phyloP scores from a whole-genome alignment of 257 asterid species.

The Handroanthus guayacan region DNA sequence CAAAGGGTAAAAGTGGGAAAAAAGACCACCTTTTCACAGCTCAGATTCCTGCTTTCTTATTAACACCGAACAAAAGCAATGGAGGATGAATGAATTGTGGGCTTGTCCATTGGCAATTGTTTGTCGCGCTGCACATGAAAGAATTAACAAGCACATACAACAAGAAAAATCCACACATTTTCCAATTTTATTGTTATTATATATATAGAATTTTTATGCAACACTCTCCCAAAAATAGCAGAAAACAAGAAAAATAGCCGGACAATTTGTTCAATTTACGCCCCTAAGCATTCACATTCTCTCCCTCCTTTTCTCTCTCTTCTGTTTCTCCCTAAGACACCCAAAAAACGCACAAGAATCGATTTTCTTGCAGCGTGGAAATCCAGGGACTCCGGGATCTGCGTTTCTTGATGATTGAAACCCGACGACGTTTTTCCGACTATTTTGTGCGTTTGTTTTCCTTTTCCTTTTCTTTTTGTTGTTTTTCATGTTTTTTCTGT shows the following conservation, averaged over 20 bases:
- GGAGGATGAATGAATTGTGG: background rate
- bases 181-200: conserved; percentile 9
- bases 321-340: conserved; percentile 18
- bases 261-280: conserved; percentile 38
- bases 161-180: conserved; percentile 26
- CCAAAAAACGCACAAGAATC: conserved; percentile 36
- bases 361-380: conserved; percentile 41
- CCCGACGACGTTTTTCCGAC: conserved; percentile 26
- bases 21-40: conserved; percentile 32
- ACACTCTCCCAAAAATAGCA: conserved; percentile 24
- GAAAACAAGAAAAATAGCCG: conserved; percentile 33
- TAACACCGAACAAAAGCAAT: conserved; percentile 24
- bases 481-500: conserved; percentile 10
- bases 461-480: conserved; percentile 24
- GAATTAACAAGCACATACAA: conserved; percentile 9
- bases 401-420: conserved; percentile 48
- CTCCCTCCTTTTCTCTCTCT: conserved; percentile 34
- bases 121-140: conserved; percentile 27
- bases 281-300: conserved; percentile 22
- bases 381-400: conserved; percentile 55
- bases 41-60: conserved; percentile 35
- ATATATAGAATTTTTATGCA: background rate
- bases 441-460: conserved; percentile 37
- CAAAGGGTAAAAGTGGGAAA: background rate
- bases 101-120: background rate